phyloP scores from a whole-genome alignment of 1,284 basidiomycete genomes.

The Heterobasidion parviporum region DNA sequence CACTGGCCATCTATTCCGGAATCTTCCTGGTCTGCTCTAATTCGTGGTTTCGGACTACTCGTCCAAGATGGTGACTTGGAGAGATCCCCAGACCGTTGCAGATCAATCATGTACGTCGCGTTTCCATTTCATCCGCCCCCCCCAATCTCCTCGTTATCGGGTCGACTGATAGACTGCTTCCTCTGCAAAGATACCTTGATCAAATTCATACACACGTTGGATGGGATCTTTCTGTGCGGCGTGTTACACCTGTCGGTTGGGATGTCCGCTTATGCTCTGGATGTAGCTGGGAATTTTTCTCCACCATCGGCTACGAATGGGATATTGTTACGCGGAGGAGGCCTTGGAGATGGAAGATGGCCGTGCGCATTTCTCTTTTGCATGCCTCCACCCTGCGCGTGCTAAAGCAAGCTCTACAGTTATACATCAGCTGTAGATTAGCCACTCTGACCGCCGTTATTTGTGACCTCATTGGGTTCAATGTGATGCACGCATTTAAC shows the following conservation, averaged over 20 bases:
- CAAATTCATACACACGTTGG: neutral
- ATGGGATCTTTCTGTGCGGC: neutral
- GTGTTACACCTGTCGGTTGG: neutral
- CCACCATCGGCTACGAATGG: constrained; percentile 4
- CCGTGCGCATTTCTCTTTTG: neutral
- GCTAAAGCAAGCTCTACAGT: neutral
- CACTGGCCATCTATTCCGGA: too few species aligned
- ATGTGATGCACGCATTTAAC: neutral
- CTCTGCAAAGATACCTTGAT: neutral
- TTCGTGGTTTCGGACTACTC: too few species aligned
- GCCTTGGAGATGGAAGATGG: constrained; percentile 4
- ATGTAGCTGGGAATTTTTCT: constrained; percentile 7
- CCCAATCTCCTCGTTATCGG: neutral
- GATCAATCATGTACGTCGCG: neutral
- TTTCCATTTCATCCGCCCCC: neutral
- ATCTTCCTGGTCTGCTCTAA: too few species aligned
- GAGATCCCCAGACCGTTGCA: neutral
- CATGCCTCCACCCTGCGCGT: neutral
- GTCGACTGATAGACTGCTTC: neutral
- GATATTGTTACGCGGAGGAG: constrained; percentile 4
- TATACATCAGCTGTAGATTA: constrained; percentile 3
- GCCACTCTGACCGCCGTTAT: neutral
- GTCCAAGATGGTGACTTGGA: neutral
- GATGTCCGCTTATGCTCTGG: neutral
- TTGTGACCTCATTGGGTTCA: constrained; percentile 4